Evolutionary conservation across 2,329 filamentous ascomycete species (phyloP).

Genomic region (Arthrobotrys sphaeroides): DNA sequence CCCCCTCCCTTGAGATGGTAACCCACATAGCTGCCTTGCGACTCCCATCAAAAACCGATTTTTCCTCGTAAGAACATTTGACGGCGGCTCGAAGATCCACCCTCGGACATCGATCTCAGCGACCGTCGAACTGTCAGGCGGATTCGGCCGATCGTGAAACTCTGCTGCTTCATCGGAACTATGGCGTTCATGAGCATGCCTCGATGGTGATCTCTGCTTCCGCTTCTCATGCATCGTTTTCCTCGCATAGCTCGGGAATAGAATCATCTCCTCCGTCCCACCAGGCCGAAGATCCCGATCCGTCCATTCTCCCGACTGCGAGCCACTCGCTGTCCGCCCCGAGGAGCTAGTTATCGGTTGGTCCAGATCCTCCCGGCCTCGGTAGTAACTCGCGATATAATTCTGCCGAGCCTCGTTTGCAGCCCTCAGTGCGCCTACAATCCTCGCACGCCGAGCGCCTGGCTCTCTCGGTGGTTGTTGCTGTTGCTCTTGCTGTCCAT

Average conservation of each 20-base stretch:
- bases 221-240: constrained; percentile 68
- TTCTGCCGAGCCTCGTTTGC: constrained; percentile 76
- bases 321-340: constrained; percentile 62
- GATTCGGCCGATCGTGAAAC: constrained; percentile 59
- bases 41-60: constrained; percentile 87
- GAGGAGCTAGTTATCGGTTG: constrained; percentile 67
- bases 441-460: constrained; percentile 54
- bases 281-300: constrained; percentile 81
- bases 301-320: constrained; percentile 69
- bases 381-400: constrained; percentile 66
- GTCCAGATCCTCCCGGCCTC: constrained; percentile 64
- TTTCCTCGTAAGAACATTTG: constrained; percentile 80
- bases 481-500: too few species aligned
- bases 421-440: constrained; percentile 71
- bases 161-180: constrained; percentile 55
- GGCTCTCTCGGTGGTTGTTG: constrained; percentile 34
- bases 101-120: constrained; percentile 95
- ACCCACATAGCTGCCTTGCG: constrained; percentile 85
- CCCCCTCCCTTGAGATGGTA: constrained; percentile 72
- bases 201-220: constrained; percentile 59
- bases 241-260: constrained; percentile 94
- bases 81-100: constrained; percentile 89
- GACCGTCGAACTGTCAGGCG: constrained; percentile 68
- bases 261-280: constrained; percentile 88
- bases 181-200: neutral